Evolutionary conservation across 2,329 filamentous ascomycete species (phyloP).

Genomic region (Eurotiales sp.): DNA sequence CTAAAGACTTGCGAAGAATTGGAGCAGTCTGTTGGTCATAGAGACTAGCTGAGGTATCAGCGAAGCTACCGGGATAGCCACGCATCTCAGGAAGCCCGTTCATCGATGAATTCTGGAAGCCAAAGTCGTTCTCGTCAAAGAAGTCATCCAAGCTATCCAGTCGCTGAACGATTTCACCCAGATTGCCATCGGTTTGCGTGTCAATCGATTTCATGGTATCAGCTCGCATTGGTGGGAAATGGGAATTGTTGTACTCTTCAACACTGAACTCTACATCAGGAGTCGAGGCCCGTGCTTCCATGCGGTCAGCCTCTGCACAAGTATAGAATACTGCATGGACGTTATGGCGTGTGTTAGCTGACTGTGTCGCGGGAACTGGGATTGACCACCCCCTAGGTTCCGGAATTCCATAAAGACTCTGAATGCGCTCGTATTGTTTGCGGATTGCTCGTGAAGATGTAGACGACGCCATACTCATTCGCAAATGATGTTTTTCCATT

Average conservation of each 20-base stretch:
- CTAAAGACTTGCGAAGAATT: conserved; percentile 78
- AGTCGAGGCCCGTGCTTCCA: conserved; percentile 60
- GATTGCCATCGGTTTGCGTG: conserved; percentile 55
- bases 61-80: conserved; percentile 58
- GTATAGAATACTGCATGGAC: conserved; percentile 97
- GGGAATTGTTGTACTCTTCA: conserved; percentile 76
- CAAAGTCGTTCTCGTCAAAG: conserved; percentile 62
- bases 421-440: conserved; percentile 91
- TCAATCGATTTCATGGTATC: conserved; percentile 94
- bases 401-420: conserved; percentile 93
- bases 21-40: conserved; percentile 93
- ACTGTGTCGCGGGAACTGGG: conserved; percentile 85
- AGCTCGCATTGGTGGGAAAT: conserved; percentile 72
- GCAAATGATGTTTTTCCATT: conserved; percentile 88
- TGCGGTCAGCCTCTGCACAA: conserved; percentile 65
- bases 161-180: conserved; percentile 77
- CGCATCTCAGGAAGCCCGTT: conserved; percentile 35
- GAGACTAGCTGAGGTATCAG: conserved; percentile 72
- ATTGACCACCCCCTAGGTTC: conserved; percentile 96
- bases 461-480: conserved; percentile 92
- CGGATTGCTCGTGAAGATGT: conserved; percentile 78
- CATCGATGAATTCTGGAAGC: conserved; percentile 55
- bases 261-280: conserved; percentile 89
- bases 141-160: conserved; percentile 78
- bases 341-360: conserved; percentile 79